Evolutionary conservation across 768 basidiomycete genomes (phyloP), one percentile per base, ranked within the genome.

Genomic region (Termitomyces sp.): DNA sequence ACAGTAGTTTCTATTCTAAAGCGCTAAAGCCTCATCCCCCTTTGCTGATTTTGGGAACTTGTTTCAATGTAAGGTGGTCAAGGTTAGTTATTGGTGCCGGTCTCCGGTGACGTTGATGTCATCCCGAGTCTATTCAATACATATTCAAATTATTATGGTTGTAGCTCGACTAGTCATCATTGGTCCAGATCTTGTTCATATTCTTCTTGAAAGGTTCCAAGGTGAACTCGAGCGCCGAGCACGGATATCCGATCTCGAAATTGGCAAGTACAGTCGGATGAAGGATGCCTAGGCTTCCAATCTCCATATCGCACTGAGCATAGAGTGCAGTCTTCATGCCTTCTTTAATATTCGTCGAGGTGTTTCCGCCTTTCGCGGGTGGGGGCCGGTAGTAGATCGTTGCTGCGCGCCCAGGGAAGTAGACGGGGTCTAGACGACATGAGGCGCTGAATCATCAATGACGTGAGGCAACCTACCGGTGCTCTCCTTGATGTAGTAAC

Each of bases 341-440:
- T 53, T 78, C 72, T 66, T 77, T 77, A 47, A 81, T 64, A 5
- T 70, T 64, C 30, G 72, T 66, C 53, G 79, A 63, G 14, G 63
- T 67, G 58, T 68, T 66, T 28, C 43, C 68, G n/a, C 44, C 59
- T 61, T 76, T 75, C 14, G 64, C 58, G 8, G 79, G 73, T 9
- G 77, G 76, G 30, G 83, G 75, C 49, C 97, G 88, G 74, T 94
- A 97, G 75, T 84, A 91, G 65, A 99, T 91, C 32, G 83, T 89
- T 4, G 97, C 97, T 2, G 93, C 94, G 35, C 96, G 89, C 38
- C 95, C 95, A 40, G 95, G 93, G 81, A 99, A 96, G 79, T 88
- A 99, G 58, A 91, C 90, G 6, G 89, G 82, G 74, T 99, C 97
- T 98, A 68, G 38, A 30, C 8, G 18, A 41, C 13, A 50, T 18